Evolutionary conservation across 768 basidiomycete genomes (phyloP), one percentile per base, ranked within the genome.

Genomic region (Boletellus ananiceps): DNA sequence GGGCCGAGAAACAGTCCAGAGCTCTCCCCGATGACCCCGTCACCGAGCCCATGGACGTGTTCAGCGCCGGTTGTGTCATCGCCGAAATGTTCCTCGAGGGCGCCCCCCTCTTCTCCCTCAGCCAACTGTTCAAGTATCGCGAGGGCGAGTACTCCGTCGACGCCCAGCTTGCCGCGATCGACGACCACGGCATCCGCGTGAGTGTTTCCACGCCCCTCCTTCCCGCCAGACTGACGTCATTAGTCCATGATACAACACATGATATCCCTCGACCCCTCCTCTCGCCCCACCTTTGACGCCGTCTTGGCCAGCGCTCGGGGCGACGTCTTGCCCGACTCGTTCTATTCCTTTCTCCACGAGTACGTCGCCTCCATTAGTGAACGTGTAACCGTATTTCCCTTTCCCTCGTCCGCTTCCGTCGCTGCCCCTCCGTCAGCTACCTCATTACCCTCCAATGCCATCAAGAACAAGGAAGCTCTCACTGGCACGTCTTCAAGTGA

Each of bases 11-110:
- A 46, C 85, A 89, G 60, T 73, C 74, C 12, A 75, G 71, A 56
- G 71, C 75, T 0, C 67, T 71, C 64, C 83, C 81, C 65, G 71
- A 86, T 38, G 88, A 96, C 51, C 85, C 83, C 2, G 85, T 97
- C 21, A 94, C 93, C 1, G 93, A 99, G 69, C 79, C 88, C 4
- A 99, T 99, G 96, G 96, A 99, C 65, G 88, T 93, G 44, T 99
- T 98, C 62, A 92, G 93, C 55, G 80, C 80, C 0, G 96, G 96
- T 19, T 97, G 95, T 64, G 93, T 97, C 13, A 80, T 98, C 32
- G 92, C 93, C 1, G 96, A 99, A 68, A 76, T 99, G 54, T 98
- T 96, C 72, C 74, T 93, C 51, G 96, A 99, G 63, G 96, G 96
- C 2, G 84, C 89, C 0, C 88, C 88, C 3, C 75, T 96, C 45